Conservation (phyloP, 805 yeast species). For the Osmozyma mogii region DNA sequence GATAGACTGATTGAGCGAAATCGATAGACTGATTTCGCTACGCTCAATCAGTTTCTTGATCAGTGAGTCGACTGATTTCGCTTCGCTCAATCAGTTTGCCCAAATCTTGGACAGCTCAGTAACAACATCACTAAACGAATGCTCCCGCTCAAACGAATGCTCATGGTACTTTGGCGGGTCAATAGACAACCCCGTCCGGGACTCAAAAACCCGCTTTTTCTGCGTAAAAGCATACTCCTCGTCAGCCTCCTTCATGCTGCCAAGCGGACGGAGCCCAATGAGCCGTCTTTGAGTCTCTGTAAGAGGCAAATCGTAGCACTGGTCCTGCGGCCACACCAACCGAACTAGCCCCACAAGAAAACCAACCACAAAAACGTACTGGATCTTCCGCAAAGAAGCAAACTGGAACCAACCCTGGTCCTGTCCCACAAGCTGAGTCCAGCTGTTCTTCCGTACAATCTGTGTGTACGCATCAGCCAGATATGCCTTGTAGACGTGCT, state of each 20-base stretch:
- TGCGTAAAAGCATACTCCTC: slow-evolving; percentile 2
- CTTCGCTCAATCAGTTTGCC: not conserved
- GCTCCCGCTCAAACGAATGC: not conserved
- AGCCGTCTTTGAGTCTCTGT: slow-evolving; percentile 37
- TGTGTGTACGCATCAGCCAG: slow-evolving; percentile 4
- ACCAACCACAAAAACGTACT: slow-evolving; percentile 16
- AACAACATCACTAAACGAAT: not conserved
- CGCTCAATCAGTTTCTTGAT: too few relatives aligned
- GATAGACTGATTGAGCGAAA: not conserved
- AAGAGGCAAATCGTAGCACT: slow-evolving; percentile 45
- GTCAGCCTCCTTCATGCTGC: slow-evolving; percentile 1
- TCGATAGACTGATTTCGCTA: not conserved
- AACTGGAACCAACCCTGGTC: not conserved
- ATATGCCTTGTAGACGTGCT: slow-evolving; percentile 6
- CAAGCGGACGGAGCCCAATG: slow-evolving; percentile 30
- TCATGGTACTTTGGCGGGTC: not conserved
- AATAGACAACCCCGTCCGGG: not conserved
- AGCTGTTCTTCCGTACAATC: slow-evolving; percentile 5
- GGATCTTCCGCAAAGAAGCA: slow-evolving; percentile 2
- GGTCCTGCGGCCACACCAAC: slow-evolving; percentile 37
- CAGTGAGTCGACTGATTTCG: not conserved
- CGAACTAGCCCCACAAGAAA: slow-evolving; percentile 19
- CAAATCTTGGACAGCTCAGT: not conserved
- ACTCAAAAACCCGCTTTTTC: not conserved
- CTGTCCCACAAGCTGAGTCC: slow-evolving; percentile 3